phyloP scores from a whole-genome alignment of 176 grass and related monocot genomes.

The Aechmea fasciata region DNA sequence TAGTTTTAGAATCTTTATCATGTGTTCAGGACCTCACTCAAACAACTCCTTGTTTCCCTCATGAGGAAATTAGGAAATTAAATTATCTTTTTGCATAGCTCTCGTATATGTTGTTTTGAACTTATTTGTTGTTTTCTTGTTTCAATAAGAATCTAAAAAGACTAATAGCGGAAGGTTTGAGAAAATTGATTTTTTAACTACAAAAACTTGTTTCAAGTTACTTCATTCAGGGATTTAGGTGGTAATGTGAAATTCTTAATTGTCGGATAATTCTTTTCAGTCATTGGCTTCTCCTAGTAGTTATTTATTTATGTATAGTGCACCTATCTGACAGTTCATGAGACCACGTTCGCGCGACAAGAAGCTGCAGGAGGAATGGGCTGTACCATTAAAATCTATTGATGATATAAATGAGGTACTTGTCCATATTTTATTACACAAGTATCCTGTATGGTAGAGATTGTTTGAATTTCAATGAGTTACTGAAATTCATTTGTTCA shows the following conservation, averaged over 20 bases:
- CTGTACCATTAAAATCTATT: constrained; percentile 56
- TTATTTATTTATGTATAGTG: neutral
- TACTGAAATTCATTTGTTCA: too few species aligned
- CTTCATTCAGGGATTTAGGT: too few species aligned
- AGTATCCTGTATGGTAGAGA: neutral
- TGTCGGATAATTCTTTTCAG: neutral
- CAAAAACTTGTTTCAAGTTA: constrained; percentile 1
- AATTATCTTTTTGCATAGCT: too few species aligned
- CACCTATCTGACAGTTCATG: constrained; percentile 46
- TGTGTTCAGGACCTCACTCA: too few species aligned
- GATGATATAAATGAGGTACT: constrained; percentile 65
- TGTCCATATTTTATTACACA: constrained; percentile 8
- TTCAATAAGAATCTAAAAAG: too few species aligned
- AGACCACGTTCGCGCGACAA: constrained; percentile 51
- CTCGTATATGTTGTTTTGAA: too few species aligned
- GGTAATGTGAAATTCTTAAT: too few species aligned
- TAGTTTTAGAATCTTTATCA: too few species aligned
- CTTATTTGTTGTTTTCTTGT: too few species aligned
- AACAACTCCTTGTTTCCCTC: too few species aligned
- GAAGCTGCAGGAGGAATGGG: constrained; percentile 89
- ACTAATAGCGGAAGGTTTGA: too few species aligned
- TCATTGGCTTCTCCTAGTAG: neutral
- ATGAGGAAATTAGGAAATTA: too few species aligned
- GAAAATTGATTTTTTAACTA: neutral
- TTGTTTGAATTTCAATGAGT: neutral